Evolutionary conservation across 768 basidiomycete genomes (phyloP).

Genomic region (Russula foetens): DNA sequence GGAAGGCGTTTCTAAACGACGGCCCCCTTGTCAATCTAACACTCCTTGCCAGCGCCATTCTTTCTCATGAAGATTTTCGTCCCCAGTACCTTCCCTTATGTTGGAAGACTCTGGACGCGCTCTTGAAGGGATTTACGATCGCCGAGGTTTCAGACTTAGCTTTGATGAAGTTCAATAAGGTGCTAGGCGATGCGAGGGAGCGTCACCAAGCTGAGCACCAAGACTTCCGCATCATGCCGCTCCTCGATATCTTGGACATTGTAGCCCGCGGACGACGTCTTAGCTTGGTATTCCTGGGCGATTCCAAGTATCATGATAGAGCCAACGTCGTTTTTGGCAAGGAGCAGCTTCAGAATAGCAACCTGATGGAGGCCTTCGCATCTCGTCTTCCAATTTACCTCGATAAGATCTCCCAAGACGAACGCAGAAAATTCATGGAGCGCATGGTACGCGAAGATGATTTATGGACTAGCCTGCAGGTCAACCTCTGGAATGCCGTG

Average conservation of each 20-base stretch:
- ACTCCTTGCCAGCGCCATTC: background rate
- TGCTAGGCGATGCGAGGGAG: background rate
- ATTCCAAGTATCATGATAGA: background rate
- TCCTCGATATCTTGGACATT: slow-evolving; percentile 1
- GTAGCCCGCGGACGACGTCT: background rate
- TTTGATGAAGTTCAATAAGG: background rate
- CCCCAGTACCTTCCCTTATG: background rate
- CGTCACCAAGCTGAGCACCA: background rate
- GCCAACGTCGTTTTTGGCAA: slow-evolving; percentile 1
- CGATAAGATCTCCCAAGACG: background rate
- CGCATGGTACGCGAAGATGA: background rate
- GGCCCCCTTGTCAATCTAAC: slow-evolving; percentile 2
- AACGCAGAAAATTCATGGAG: background rate
- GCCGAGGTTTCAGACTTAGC: background rate
- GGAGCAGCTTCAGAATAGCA: background rate
- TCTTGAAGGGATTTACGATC: background rate
- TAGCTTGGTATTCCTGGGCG: background rate
- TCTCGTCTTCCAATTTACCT: background rate
- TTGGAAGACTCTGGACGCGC: slow-evolving; percentile 4
- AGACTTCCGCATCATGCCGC: background rate
- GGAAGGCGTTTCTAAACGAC: background rate
- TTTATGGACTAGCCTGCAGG: background rate
- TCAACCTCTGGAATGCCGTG: background rate
- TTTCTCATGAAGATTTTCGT: background rate
- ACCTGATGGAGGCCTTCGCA: slow-evolving; percentile 1